Conservation (phyloP, 2,329 filamentous ascomycete genomes). For the Trichoderma lentiforme region DNA sequence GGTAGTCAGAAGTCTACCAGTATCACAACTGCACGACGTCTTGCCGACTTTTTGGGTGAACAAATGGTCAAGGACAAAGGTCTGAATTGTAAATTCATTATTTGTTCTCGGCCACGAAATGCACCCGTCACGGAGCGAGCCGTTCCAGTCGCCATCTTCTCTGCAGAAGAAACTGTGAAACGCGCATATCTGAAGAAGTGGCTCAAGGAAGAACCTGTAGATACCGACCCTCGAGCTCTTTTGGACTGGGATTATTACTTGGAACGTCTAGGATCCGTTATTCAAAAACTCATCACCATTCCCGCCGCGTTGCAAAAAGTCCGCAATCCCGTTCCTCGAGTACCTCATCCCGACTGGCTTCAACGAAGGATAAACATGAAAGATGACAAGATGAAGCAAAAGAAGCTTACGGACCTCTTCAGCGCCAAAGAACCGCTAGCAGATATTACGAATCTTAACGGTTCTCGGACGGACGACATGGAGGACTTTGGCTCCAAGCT, state of each 20-base stretch:
- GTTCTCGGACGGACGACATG: constrained; percentile 59
- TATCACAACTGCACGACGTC: constrained; percentile 93
- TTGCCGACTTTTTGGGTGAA: constrained; percentile 94
- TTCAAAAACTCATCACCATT: constrained; percentile 98
- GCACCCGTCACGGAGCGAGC: constrained; percentile 93
- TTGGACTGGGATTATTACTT: constrained; percentile 98
- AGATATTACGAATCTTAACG: constrained; percentile 66
- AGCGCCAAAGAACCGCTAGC: constrained; percentile 62
- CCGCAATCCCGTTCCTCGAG: constrained; percentile 87
- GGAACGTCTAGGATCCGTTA: constrained; percentile 91
- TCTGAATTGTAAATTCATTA: constrained; percentile 99
- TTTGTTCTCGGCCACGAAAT: constrained; percentile 79
- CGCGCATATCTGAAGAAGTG: constrained; percentile 89
- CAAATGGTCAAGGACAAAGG: constrained; percentile 99
- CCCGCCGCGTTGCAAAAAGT: constrained; percentile 94
- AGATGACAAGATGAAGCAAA: constrained; percentile 97
- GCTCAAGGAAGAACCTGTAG: constrained; percentile 86
- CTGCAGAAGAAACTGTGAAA: constrained; percentile 84
- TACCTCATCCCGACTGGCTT: constrained; percentile 94
- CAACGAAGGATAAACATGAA: constrained; percentile 90
- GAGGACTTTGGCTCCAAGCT: constrained; percentile 77
- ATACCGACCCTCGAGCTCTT: constrained; percentile 85
- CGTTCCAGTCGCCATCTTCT: constrained; percentile 94
- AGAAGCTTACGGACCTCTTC: constrained; percentile 96
- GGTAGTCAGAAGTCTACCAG: constrained; percentile 94